Conservation (phyloP, 768 basidiomycete genomes). For the Leccinum truebloodii region DNA sequence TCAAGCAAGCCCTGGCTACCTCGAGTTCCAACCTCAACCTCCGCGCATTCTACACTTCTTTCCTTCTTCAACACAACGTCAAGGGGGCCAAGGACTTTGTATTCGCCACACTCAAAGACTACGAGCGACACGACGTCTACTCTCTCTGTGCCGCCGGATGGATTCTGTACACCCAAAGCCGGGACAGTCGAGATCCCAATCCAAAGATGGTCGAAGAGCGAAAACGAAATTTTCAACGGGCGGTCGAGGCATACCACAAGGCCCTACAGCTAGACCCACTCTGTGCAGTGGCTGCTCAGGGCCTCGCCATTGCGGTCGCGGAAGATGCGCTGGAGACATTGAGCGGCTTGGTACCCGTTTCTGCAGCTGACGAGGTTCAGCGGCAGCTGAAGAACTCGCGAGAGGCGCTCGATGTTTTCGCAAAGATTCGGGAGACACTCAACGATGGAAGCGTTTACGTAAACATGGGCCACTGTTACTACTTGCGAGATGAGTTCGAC, state of each 20-base stretch:
- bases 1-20: constrained; percentile 86
- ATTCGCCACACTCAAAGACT: constrained; percentile 82
- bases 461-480: constrained; percentile 97
- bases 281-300: constrained; percentile 93
- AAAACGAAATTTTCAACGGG: constrained; percentile 71
- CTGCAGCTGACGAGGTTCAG: constrained; percentile 61
- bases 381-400: constrained; percentile 72
- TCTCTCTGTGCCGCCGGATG: constrained; percentile 88
- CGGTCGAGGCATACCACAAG: constrained; percentile 92
- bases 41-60: constrained; percentile 91
- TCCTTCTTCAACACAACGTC: constrained; percentile 77
- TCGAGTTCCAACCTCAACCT: constrained; percentile 80
- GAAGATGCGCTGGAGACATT: constrained; percentile 83
- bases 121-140: constrained; percentile 87
- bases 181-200: constrained; percentile 75
- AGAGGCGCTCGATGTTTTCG: constrained; percentile 88
- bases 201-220: constrained; percentile 59
- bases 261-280: constrained; percentile 80
- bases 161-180: constrained; percentile 81
- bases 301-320: constrained; percentile 90
- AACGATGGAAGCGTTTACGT: constrained; percentile 84
- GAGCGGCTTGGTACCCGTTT: constrained; percentile 50
- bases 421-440: constrained; percentile 86
- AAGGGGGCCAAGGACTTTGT: constrained; percentile 87
- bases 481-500: constrained; percentile 90